These are phyloP conservation scores for Chara braunii DNA, from an alignment of 139 green algal species.

Conservation along the genomic window DNA sequence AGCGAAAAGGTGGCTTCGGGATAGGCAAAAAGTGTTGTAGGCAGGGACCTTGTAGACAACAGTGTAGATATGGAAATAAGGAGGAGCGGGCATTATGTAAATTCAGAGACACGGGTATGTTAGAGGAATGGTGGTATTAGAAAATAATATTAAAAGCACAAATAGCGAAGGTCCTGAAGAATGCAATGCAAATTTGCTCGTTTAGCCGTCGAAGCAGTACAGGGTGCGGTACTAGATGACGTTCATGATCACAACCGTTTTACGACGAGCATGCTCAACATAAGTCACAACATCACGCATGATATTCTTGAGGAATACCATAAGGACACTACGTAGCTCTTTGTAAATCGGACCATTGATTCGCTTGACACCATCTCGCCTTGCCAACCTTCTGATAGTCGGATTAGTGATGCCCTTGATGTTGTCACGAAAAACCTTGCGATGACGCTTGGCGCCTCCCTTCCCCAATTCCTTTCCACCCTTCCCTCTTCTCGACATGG, in stretches of 20 bases:
- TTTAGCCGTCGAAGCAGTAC: conserved; percentile 70
- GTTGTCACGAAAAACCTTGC: conserved; percentile 74
- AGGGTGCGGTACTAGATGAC: conserved; percentile 88
- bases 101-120: no score
- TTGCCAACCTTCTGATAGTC: conserved; percentile 70
- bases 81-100: no score
- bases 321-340: conserved; percentile 67
- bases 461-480: conserved; percentile 23
- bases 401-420: conserved; percentile 93
- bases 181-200: no score
- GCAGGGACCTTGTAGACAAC: no score
- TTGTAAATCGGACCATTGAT: conserved; percentile 86
- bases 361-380: conserved; percentile 68
- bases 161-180: no score
- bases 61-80: no score
- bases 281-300: no score
- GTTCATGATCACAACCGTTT: conserved; percentile 90
- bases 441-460: conserved; percentile 39
- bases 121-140: not conserved
- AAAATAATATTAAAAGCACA: not conserved
- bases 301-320: conserved; percentile 51
- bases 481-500: conserved; percentile 24
- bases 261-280: no score
- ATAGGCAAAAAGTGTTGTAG: no score
- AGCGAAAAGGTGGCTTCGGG: no score